These are phyloP conservation scores for Kalmusia sp. DNA, from an alignment of 2,329 filamentous ascomycete genomes.

Conservation along the genomic window DNA sequence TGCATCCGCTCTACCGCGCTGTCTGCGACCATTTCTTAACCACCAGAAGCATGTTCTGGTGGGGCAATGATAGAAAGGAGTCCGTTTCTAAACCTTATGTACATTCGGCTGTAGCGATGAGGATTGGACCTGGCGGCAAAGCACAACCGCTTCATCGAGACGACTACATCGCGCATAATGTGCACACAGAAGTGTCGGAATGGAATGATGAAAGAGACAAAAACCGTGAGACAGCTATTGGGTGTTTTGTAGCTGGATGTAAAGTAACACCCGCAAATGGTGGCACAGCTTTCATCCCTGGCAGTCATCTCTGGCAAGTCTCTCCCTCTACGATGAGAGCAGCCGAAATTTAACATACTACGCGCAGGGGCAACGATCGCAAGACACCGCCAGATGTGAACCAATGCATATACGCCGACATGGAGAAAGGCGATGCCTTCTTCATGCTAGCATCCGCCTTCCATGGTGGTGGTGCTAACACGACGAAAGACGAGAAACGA, in stretches of 20 bases:
- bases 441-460: constrained; percentile 45
- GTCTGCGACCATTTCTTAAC: constrained; percentile 36
- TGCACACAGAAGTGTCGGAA: constrained; percentile 17
- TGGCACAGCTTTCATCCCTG: constrained; percentile 48
- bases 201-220: constrained; percentile 27
- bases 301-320: constrained; percentile 45
- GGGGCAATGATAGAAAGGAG: constrained; percentile 32
- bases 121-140: constrained; percentile 28
- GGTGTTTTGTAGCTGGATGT: constrained; percentile 47
- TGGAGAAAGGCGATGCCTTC: constrained; percentile 46
- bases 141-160: constrained; percentile 38
- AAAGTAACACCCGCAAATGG: constrained; percentile 41
- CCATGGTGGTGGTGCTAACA: constrained; percentile 46
- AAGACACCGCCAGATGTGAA: constrained; percentile 9
- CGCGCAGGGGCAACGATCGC: constrained; percentile 12
- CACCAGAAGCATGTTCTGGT: constrained; percentile 35
- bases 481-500: constrained; percentile 38
- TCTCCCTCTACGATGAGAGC: constrained; percentile 21
- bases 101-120: constrained; percentile 19
- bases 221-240: constrained; percentile 30
- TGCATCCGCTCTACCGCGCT: constrained; percentile 34
- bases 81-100: constrained; percentile 34
- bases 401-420: constrained; percentile 29
- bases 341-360: too few relatives aligned
- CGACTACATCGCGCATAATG: constrained; percentile 35